Evolutionary conservation across 2,329 filamentous ascomycete species (phyloP), one percentile per base, ranked within the genome.

Genomic region (Calonectria henricotiae): DNA sequence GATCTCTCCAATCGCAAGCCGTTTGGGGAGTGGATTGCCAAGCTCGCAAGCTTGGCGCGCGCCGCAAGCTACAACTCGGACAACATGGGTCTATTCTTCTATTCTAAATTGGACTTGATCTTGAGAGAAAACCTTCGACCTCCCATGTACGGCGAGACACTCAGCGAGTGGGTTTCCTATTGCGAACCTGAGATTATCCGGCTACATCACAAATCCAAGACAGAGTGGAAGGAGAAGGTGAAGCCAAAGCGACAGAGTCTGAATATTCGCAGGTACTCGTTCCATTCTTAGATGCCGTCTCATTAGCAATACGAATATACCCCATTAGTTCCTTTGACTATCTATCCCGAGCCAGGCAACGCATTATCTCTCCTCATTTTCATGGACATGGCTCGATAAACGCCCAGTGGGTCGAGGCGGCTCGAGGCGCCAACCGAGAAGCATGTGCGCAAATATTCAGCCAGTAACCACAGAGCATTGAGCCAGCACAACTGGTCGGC

Each of bases 61-160:
- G 51, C 51, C 12, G 51, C 51, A 23, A 58, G 51, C 32, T 58
- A 58, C n/a, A 32, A 58, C n/a, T 25, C 32, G 32, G 37, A 39
- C 51, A 58, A 39, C 35, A 5, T 58, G n/a, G 35, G 51, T 15
- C 12, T 58, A 9, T 58, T 58, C 35, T 58, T 58, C 20, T 58
- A 58, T 25, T 25, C 51, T 4, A 58, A 58, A 39, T 6, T 58
- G 32, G 51, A 58, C 15, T 23, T 27, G 8, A 39, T 20, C 20
- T 32, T 58, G 13, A 39, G 51, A 58, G 51, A 58, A 39, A 23
- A 58, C 7, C 12, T 58, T 4, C 51, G 51, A 15, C 51, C 51
- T 2, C 51, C 51, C 2, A 27, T n/a, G 13, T 58, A 32, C n/a
- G 51, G 37, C n/a, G 51, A 58, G 8, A 25, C 51, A 7, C 32